phyloP scores from a whole-genome alignment of 768 basidiomycete genomes.

The Auriculariales sp. region DNA sequence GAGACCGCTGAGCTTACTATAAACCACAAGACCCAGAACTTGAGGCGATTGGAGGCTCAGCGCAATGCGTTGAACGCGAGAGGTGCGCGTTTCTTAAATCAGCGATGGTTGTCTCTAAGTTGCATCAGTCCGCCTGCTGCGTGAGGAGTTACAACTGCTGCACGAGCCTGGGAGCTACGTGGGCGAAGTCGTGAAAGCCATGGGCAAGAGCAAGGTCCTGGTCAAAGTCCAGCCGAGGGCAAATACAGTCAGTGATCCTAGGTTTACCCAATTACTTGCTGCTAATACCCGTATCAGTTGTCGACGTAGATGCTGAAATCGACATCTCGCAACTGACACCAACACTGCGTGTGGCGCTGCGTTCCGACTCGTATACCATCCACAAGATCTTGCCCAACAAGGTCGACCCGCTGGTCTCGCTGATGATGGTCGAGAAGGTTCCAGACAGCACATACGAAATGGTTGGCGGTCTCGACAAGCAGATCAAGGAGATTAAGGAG shows the following conservation, averaged over 20 bases:
- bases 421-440: slow-evolving; percentile 99
- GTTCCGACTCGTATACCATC: slow-evolving; percentile 90
- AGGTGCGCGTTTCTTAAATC: slow-evolving; percentile 33
- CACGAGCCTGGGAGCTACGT: slow-evolving; percentile 97
- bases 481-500: slow-evolving; percentile 98
- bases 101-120: not conserved
- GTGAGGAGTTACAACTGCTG: slow-evolving; percentile 84
- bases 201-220: slow-evolving; percentile 98
- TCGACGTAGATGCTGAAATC: slow-evolving; percentile 83
- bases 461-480: slow-evolving; percentile 97
- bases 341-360: slow-evolving; percentile 83
- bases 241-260: slow-evolving; percentile 80
- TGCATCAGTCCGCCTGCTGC: slow-evolving; percentile 59
- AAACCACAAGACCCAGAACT: slow-evolving; percentile 92
- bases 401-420: slow-evolving; percentile 92
- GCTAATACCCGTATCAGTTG: slow-evolving; percentile 36
- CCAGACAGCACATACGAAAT: slow-evolving; percentile 99
- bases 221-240: slow-evolving; percentile 99
- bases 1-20: slow-evolving; percentile 85
- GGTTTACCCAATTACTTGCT: not conserved
- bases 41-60: slow-evolving; percentile 90
- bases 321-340: slow-evolving; percentile 68
- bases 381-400: slow-evolving; percentile 97
- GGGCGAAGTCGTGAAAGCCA: slow-evolving; percentile 93
- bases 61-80: slow-evolving; percentile 92